A percentile compares a stretch with the other conserved stretches of the same genome.
Evolutionary conservation across 2,329 filamentous ascomycete genomes (phyloP).

Genomic region (Penicillium janthinellum): DNA sequence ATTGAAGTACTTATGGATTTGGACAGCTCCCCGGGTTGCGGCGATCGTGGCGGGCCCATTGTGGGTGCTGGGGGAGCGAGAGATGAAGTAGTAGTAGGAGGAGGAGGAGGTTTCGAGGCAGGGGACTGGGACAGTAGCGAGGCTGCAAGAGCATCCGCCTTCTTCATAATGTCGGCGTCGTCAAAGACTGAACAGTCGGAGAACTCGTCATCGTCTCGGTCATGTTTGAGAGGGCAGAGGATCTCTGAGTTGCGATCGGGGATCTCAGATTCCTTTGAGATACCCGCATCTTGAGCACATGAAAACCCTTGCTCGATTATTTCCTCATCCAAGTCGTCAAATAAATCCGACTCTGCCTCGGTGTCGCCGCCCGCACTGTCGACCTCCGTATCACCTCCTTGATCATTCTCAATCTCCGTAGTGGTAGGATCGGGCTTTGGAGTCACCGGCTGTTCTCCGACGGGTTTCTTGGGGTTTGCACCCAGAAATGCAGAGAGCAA

Average conservation of each 20-base stretch:
- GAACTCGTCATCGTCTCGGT: conserved; percentile 30
- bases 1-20: conserved; percentile 4
- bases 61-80: conserved; percentile 1
- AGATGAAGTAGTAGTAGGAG: neutral
- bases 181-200: conserved; percentile 39
- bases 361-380: conserved; percentile 21
- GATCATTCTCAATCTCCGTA: conserved; percentile 5
- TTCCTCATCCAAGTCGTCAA: conserved; percentile 27
- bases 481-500: conserved; percentile 37
- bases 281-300: conserved; percentile 12
- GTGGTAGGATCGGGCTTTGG: conserved; percentile 3
- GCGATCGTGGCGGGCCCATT: conserved; percentile 7
- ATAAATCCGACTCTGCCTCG: conserved; percentile 27
- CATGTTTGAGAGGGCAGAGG: conserved; percentile 18
- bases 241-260: neutral
- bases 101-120: neutral
- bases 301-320: conserved; percentile 13
- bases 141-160: conserved; percentile 21
- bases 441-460: neutral
- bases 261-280: neutral
- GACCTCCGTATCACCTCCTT: conserved; percentile 10
- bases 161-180: conserved; percentile 32
- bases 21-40: neutral
- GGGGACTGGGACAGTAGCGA: conserved; percentile 1
- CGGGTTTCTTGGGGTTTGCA: conserved; percentile 7